Conservation (phyloP, 768 basidiomycete genomes). For the Astraeus odoratus region DNA sequence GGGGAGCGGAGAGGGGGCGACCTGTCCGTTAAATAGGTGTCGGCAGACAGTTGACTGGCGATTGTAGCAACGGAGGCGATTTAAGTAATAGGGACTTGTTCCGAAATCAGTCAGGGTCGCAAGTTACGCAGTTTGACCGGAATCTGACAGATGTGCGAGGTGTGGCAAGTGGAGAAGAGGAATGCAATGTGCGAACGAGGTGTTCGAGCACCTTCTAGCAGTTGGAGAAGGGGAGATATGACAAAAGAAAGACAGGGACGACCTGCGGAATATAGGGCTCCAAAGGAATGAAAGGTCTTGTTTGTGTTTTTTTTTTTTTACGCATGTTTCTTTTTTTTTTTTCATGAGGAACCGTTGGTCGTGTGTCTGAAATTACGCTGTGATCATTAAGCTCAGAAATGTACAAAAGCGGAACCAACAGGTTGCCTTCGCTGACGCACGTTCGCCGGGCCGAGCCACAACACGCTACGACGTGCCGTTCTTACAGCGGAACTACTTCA, state of each 20-base stretch:
- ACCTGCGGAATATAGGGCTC: conserved; percentile 3
- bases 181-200: not conserved
- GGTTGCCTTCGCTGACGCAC: conserved; percentile 27
- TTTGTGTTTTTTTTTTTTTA: conserved; percentile 7
- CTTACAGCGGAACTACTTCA: not conserved
- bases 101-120: conserved; percentile 1
- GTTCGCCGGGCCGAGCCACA: conserved; percentile 25
- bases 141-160: not conserved
- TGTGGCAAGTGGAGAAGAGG: not conserved
- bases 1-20: not conserved
- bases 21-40: conserved; percentile 1
- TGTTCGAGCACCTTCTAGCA: not conserved
- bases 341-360: conserved; percentile 21
- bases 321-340: conserved; percentile 15
- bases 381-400: conserved; percentile 15
- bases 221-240: not conserved
- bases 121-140: conserved; percentile 1
- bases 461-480: not conserved
- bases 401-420: conserved; percentile 20
- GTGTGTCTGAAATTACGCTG: conserved; percentile 33
- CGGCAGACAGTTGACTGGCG: not conserved
- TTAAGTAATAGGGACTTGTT: not conserved
- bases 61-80: not conserved
- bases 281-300: conserved; percentile 7
- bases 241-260: conserved; percentile 7